Conservation (phyloP, 352 stramenopile species). For the Pythium sp. region DNA sequence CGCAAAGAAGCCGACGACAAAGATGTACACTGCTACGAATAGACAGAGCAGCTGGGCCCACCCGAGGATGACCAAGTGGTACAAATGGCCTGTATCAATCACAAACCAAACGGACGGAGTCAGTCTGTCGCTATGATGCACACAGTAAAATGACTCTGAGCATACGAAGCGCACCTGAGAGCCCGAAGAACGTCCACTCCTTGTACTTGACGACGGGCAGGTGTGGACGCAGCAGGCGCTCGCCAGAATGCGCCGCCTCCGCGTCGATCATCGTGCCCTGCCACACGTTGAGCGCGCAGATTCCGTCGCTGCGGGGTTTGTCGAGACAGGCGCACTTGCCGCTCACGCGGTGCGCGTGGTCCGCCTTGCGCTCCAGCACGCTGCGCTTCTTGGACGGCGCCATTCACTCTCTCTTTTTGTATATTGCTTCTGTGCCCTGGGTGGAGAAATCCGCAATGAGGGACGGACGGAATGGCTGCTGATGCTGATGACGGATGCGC, state of each 20-base stretch:
- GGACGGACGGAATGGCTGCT: neutral
- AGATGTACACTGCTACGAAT: conserved; percentile 47
- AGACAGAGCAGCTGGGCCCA: conserved; percentile 45
- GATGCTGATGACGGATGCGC: neutral
- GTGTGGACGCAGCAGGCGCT: conserved; percentile 35
- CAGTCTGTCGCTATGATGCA: neutral
- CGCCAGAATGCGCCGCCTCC: conserved; percentile 13
- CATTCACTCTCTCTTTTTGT: neutral
- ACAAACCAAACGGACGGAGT: neutral
- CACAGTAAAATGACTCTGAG: neutral
- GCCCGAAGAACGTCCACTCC: conserved; percentile 28
- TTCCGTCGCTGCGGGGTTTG: conserved; percentile 25
- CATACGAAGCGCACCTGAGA: conserved; percentile 27
- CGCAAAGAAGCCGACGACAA: conserved; percentile 44
- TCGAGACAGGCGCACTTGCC: conserved; percentile 31
- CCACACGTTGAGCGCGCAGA: conserved; percentile 58
- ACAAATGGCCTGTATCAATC: conserved; percentile 29
- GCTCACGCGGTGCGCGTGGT: neutral
- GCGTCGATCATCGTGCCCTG: conserved; percentile 48
- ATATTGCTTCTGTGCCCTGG: neutral
- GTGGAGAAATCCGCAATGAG: neutral
- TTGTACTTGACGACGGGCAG: conserved; percentile 53
- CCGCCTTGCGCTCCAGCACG: conserved; percentile 20
- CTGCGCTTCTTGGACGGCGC: conserved; percentile 43
- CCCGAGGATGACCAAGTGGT: conserved; percentile 46